Evolutionary conservation across 331 rosid species (phyloP).

Genomic region (Acacia concinna): DNA sequence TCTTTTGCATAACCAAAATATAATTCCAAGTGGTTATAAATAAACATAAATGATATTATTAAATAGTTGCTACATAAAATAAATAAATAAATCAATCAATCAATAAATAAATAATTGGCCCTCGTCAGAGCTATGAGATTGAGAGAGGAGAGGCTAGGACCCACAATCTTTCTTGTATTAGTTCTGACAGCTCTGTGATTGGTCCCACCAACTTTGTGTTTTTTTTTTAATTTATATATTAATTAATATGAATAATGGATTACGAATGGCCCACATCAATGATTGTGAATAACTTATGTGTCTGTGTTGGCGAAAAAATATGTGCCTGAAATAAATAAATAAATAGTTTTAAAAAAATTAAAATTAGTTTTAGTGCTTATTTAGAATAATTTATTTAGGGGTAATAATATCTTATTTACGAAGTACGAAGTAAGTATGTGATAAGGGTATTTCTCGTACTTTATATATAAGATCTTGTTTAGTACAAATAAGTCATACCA

Average conservation of each 20-base stretch:
- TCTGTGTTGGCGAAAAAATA: neutral
- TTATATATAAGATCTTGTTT: no score
- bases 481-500: no score
- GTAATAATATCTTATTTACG: no score
- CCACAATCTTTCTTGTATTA: constrained; percentile 32
- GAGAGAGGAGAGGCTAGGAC: constrained; percentile 22
- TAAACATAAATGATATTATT: neutral
- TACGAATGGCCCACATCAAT: constrained; percentile 41
- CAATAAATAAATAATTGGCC: neutral
- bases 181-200: constrained; percentile 35
- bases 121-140: neutral
- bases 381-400: no score
- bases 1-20: neutral
- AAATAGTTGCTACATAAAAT: neutral
- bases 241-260: constrained; percentile 27
- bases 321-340: neutral
- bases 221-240: neutral
- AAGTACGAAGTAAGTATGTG: no score
- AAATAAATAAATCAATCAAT: no score
- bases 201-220: constrained; percentile 28
- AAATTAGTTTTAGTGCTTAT: no score
- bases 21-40: neutral
- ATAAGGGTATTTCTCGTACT: no score
- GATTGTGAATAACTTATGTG: constrained; percentile 38
- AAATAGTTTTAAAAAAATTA: no score